These are phyloP conservation scores for Microdochium trichocladiopsis DNA, from an alignment of 2,329 filamentous ascomycete species.

Conservation along the genomic window DNA sequence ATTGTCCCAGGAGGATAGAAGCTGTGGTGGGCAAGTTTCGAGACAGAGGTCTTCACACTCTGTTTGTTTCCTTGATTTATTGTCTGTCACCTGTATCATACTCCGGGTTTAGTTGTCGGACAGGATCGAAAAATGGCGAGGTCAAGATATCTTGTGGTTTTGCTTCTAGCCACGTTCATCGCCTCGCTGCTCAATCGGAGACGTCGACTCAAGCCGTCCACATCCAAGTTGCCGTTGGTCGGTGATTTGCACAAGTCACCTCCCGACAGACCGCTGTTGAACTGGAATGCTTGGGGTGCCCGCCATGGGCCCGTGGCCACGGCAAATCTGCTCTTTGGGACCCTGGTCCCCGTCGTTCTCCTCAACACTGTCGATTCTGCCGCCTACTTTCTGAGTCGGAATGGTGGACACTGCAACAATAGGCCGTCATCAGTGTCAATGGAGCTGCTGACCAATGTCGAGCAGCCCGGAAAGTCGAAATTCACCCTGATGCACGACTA, in stretches of 20 bases:
- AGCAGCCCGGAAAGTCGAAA: background rate
- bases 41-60: too few species aligned
- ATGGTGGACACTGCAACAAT: background rate
- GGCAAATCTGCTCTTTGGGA: background rate
- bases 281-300: background rate
- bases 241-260: background rate
- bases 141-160: background rate
- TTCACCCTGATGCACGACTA: conserved; percentile 1
- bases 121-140: background rate
- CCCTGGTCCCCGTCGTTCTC: background rate
- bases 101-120: too few species aligned
- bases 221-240: background rate
- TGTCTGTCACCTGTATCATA: too few species aligned
- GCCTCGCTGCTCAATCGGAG: background rate
- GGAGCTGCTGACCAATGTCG: background rate
- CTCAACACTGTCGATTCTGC: background rate
- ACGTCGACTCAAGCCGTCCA: background rate
- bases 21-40: too few species aligned
- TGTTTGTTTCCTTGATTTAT: too few species aligned
- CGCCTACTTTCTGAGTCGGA: background rate
- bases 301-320: background rate
- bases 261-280: background rate
- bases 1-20: too few species aligned
- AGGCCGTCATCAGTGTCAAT: background rate
- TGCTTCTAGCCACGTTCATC: background rate